These are phyloP conservation scores for slime mould (Dictyostelium discoideum) DNA, from an alignment of 78 protist species.

Conservation along the genomic window dicty_2.7 NC_007088.5:3317001-3317500, in stretches of 20 bases:
- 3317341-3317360: conserved; percentile 57
- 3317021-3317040: conserved; percentile 48
- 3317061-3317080: conserved; percentile 18
- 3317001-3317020: conserved; percentile 18
- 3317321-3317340: background rate
- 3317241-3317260: conserved; percentile 43
- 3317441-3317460: conserved; percentile 35
- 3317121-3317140: conserved; percentile 65
- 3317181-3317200: conserved; percentile 49
- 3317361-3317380: conserved; percentile 17
- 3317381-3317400: conserved; percentile 69
- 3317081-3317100: conserved; percentile 63
- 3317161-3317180: conserved; percentile 41
- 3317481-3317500: conserved; percentile 35
- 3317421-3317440: conserved; percentile 60
- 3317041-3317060: conserved; percentile 32
- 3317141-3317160: conserved; percentile 59
- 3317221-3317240: conserved; percentile 27
- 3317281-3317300: background rate
- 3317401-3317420: conserved; percentile 26
- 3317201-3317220: conserved; percentile 62
- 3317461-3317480: conserved; percentile 61
- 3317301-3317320: background rate
- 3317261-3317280: conserved; percentile 27
- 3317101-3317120: conserved; percentile 24